Conservation (phyloP, 768 basidiomycete genomes). For the Mrakia gelida region DNA sequence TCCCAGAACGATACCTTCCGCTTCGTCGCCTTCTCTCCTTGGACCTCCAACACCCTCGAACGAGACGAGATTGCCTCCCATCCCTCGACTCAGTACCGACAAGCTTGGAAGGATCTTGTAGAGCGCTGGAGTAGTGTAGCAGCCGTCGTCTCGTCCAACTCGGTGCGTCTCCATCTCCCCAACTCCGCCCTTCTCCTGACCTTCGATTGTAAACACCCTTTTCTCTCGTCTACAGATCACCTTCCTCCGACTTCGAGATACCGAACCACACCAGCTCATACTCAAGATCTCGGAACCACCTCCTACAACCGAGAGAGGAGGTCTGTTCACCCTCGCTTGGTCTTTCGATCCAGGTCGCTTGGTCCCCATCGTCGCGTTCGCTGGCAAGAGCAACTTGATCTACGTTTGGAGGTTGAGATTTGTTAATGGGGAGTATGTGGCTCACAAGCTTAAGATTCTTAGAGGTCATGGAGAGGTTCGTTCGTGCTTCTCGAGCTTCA, state of each 20-base stretch:
- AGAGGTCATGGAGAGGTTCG: slow-evolving; percentile 41
- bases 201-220: too few species aligned
- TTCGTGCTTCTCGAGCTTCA: background rate
- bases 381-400: slow-evolving; percentile 35
- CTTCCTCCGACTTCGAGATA: slow-evolving; percentile 7
- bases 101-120: slow-evolving; percentile 19
- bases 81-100: slow-evolving; percentile 9
- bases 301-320: slow-evolving; percentile 27
- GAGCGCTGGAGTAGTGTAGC: slow-evolving; percentile 14
- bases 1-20: background rate
- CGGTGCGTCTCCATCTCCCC: slow-evolving; percentile 9
- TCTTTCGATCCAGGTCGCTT: slow-evolving; percentile 36
- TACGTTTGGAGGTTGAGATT: slow-evolving; percentile 36
- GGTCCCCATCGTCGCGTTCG: slow-evolving; percentile 37
- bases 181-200: background rate
- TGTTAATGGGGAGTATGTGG: background rate
- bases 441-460: slow-evolving; percentile 32
- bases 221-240: slow-evolving; percentile 16
- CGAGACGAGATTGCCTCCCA: background rate
- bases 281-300: slow-evolving; percentile 16
- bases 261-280: slow-evolving; percentile 7
- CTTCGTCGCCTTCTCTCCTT: slow-evolving; percentile 23
- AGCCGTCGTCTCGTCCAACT: slow-evolving; percentile 14
- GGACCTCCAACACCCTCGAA: slow-evolving; percentile 7
- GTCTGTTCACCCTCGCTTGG: slow-evolving; percentile 37